phyloP scores from a whole-genome alignment of 192 early-diverging fungal species.

The Lunasporangiospora selenospora region DNA sequence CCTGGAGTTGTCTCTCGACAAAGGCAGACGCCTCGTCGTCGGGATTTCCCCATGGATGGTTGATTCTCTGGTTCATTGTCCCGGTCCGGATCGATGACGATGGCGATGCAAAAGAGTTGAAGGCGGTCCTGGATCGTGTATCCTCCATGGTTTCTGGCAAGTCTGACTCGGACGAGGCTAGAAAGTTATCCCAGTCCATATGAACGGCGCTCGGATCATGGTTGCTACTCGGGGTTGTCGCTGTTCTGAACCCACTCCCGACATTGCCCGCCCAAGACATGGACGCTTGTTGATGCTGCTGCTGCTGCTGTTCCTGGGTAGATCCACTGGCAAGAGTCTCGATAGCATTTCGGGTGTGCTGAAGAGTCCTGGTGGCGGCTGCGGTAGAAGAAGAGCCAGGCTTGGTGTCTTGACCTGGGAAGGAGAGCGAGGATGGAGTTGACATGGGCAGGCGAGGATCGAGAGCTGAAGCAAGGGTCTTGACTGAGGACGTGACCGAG shows the following conservation, averaged over 20 bases:
- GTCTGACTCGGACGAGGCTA: slow-evolving; percentile 33
- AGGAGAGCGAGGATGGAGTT: background rate
- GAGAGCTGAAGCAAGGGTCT: slow-evolving; percentile 16
- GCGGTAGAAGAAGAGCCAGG: too few relatives aligned
- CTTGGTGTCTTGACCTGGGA: background rate
- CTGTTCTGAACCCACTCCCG: slow-evolving; percentile 3
- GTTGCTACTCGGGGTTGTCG: background rate
- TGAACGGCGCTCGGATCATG: too few relatives aligned
- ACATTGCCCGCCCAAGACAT: background rate
- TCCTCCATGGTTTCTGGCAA: slow-evolving; percentile 23
- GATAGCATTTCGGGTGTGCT: slow-evolving; percentile 23
- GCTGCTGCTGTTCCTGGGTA: too few relatives aligned
- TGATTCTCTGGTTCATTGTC: too few relatives aligned
- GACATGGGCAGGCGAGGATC: slow-evolving; percentile 19
- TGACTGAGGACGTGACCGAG: slow-evolving; percentile 20
- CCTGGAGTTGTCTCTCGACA: too few relatives aligned
- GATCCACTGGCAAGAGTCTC: slow-evolving; percentile 26
- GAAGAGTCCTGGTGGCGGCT: slow-evolving; percentile 18
- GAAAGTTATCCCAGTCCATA: slow-evolving; percentile 42
- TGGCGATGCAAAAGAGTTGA: too few relatives aligned
- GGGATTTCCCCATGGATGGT: too few relatives aligned
- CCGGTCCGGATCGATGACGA: too few relatives aligned
- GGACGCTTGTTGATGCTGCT: slow-evolving; percentile 7
- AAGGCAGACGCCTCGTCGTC: too few relatives aligned
- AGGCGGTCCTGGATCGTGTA: too few relatives aligned